A percentile compares a stretch with the other conserved stretches of the same genome.
These are phyloP conservation scores for Dactylorhiza incarnata DNA, from an alignment of 106 monocot species.

Conservation along the genomic window DNA sequence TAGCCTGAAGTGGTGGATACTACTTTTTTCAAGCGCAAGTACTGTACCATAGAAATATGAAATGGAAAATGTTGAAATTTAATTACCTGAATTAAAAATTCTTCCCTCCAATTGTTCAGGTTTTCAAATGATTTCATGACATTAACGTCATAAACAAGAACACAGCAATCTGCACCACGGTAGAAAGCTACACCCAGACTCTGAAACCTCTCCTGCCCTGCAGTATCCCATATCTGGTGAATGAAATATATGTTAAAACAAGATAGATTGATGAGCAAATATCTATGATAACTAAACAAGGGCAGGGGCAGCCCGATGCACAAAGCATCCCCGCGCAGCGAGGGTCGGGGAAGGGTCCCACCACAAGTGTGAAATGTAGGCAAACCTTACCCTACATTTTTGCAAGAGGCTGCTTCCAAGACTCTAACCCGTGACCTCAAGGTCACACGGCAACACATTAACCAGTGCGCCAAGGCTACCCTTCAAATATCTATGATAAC, in stretches of 20 bases:
- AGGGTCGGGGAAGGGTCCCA: too few relatives aligned
- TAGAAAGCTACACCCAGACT: slow-evolving; percentile 85
- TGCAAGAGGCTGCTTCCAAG: too few relatives aligned
- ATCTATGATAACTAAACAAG: neutral
- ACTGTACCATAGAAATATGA: neutral
- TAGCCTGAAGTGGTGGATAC: slow-evolving; percentile 35
- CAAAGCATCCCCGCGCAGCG: too few relatives aligned
- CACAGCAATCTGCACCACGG: slow-evolving; percentile 77
- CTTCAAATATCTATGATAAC: neutral
- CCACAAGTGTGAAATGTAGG: too few relatives aligned
- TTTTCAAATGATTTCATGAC: slow-evolving; percentile 64
- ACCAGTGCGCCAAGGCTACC: too few relatives aligned
- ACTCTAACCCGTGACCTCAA: too few relatives aligned
- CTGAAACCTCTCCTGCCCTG: slow-evolving; percentile 78
- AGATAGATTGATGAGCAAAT: neutral
- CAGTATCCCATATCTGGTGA: slow-evolving; percentile 76
- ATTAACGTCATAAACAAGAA: slow-evolving; percentile 82
- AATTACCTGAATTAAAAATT: slow-evolving; percentile 64
- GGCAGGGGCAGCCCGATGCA: neutral
- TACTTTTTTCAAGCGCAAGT: neutral
- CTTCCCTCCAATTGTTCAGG: slow-evolving; percentile 75
- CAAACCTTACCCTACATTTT: too few relatives aligned
- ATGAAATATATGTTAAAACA: neutral
- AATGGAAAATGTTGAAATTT: neutral
- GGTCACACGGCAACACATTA: too few relatives aligned